Evolutionary conservation across 768 basidiomycete species (phyloP), one percentile per base, ranked within the genome.

Genomic region (Pleurotus tuber-regium): DNA sequence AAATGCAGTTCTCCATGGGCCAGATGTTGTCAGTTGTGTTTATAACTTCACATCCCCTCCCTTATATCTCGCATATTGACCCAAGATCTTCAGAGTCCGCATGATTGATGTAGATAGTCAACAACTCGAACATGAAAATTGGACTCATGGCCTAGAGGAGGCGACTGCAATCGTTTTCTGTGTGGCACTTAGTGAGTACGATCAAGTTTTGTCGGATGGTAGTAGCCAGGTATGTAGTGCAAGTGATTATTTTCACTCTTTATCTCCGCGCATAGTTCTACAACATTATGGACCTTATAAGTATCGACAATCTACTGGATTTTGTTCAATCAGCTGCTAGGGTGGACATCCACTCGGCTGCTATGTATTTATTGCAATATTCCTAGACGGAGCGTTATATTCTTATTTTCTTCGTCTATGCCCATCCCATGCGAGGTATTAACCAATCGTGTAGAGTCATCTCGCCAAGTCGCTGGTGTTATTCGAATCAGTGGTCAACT

Each of bases 401-500:
- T 31, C 30, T 31, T 7, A 7, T 31, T 31, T 14, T 31, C 30
- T 31, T 31, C 30, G 30, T 31, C 14, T 31, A 7, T 14, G 30
- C 14, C 7, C 30, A 31, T 14, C 7, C 7, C 30, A 31, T 8
- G 7, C 30, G 14, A 31, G 14, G 30, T 31, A 14, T 8, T 31
- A 8, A 14, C 7, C 30, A 14, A 31, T 7, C 30, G 8, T 14
- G 5, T 57, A 90, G 86, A 96, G 94, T 70, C 91, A 92, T 44
- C 93, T 97, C 90, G 82, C 86, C 58, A 94, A 97, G 67, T 88
- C 91, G 1, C 71, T 96, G 43, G 85, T 90, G 0, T 82, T 97
- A 24, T 95, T 93, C 66, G 91, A 94, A 63, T 89, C 86, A 24
- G 91, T 94, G 66, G 89, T 89, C 72, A 96, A 96, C 62, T 93